Evolutionary conservation across 306 rosid species (phyloP), one percentile per base, ranked within the genome.

Genomic region (Carpinus viminea): DNA sequence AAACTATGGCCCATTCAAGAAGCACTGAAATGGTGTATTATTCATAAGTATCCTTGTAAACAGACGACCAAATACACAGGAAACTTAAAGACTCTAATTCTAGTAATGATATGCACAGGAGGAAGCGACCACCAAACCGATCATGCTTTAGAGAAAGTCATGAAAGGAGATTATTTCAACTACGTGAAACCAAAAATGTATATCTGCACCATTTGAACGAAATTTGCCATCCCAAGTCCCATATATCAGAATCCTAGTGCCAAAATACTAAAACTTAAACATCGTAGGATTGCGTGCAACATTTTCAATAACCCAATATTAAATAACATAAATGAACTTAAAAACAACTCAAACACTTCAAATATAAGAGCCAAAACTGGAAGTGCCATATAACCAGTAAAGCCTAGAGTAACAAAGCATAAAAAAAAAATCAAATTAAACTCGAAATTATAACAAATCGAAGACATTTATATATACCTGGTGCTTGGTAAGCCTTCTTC

Each of bases 401-500:
- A 69, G 12, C 11, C 45, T 1, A 1, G 18, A 3, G 0, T 2
- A 60, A 62, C 1, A 48, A 41, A 41, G 45, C 45, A 3, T 8
- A 16, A 46, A 26, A 28, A 26, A 12, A 26, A 0, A 45, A 13
- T 2, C 3, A 12, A 78, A 57, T 26, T 48, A 43, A 68, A 7
- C 6, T 36, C 6, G 21, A 10, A 20, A 45, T 24, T 70, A 16
- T 8, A 11, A 26, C 70, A 21, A 36, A 51, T 48, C 34, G n/a
- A 20, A 72, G 12, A 15, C 45, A 41, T 41, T 7, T 0, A 43
- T 12, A 46, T 13, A 59, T 81, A 95, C 99, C 92, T 96, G 99
- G 80, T 91, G 98, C 86, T 91, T 96, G 81, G 98, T 96, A 41
- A 96, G 98, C 87, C 91, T 90, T 69, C 94, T 85, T 73, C 99